These are phyloP conservation scores for Talaromyces atroroseus DNA, from an alignment of 2,329 filamentous ascomycete species.

Conservation along the genomic window DNA sequence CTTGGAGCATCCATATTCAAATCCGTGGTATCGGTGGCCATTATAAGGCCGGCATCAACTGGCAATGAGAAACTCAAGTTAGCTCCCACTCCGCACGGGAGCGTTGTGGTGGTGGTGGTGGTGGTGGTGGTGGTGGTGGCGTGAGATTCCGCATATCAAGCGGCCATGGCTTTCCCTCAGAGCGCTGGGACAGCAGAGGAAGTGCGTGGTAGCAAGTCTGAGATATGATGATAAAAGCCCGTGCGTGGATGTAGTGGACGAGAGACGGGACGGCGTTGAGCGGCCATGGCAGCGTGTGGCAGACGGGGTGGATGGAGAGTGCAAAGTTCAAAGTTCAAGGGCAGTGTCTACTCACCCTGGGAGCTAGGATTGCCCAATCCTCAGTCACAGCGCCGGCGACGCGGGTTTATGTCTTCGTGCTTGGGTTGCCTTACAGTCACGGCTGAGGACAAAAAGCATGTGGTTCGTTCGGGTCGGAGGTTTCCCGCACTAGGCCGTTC, in stretches of 20 bases:
- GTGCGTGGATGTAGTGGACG: constrained; percentile 36
- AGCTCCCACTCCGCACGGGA: constrained; percentile 2
- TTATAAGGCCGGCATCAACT: constrained; percentile 19
- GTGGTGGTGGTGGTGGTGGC: not conserved
- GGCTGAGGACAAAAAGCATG: not conserved
- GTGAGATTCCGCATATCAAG: not conserved
- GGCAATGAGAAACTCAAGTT: constrained; percentile 5
- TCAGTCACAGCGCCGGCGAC: not conserved
- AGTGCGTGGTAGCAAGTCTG: constrained; percentile 38
- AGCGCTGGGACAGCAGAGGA: constrained; percentile 18
- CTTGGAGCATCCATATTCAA: constrained; percentile 41
- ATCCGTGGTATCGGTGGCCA: constrained; percentile 37
- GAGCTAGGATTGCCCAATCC: not conserved
- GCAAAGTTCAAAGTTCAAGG: not conserved
- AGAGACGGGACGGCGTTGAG: not conserved
- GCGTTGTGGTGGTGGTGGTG: not conserved
- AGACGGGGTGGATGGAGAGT: not conserved
- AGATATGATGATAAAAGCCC: constrained; percentile 17
- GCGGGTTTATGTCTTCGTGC: not conserved
- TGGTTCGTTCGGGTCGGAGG: not conserved
- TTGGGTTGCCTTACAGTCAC: not conserved
- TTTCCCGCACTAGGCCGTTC: constrained; percentile 1
- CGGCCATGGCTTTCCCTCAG: not conserved
- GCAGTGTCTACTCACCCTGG: not conserved
- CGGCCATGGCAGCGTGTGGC: not conserved